Percentiles rank a stretch among this genome's conserved stretches.
These are phyloP conservation scores for Diaporthe velutina DNA, from an alignment of 2,329 filamentous ascomycete genomes.

Conservation along the genomic window DNA sequence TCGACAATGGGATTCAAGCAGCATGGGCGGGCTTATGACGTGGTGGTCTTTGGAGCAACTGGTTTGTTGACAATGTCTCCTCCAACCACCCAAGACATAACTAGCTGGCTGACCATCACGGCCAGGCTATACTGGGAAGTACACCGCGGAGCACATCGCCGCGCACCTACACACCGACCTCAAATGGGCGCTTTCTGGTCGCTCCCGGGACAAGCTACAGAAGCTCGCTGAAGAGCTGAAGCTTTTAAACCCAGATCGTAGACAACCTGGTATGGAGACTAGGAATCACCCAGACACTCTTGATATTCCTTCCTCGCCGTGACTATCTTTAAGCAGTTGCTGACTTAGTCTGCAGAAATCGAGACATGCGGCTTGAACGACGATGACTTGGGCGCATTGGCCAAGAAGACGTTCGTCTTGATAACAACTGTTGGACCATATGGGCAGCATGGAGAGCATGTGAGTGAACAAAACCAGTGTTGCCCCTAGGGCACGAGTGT, in stretches of 20 bases:
- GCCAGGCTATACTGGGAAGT: constrained; percentile 84
- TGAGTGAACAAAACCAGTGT: neutral
- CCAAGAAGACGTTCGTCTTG: constrained; percentile 68
- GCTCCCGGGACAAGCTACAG: constrained; percentile 82
- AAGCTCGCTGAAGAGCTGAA: constrained; percentile 76
- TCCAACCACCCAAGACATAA: neutral
- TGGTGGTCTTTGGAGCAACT: constrained; percentile 70
- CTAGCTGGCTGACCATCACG: constrained; percentile 28
- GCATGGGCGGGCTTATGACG: constrained; percentile 67
- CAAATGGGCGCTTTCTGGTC: constrained; percentile 90
- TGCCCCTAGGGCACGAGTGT: neutral
- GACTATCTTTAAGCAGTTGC: neutral
- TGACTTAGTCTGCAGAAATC: constrained; percentile 54
- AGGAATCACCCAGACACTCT: constrained; percentile 29
- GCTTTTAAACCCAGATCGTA: constrained; percentile 75
- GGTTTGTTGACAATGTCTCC: constrained; percentile 51
- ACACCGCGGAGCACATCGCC: constrained; percentile 81
- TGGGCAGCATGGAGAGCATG: constrained; percentile 65
- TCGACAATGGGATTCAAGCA: constrained; percentile 54
- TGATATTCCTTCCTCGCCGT: neutral
- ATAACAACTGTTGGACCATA: constrained; percentile 74
- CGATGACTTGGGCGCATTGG: constrained; percentile 60
- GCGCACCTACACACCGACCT: constrained; percentile 78
- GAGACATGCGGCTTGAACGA: constrained; percentile 65
- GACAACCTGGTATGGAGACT: constrained; percentile 72